Percentiles rank a stretch among this genome's conserved stretches.
These are phyloP conservation scores for Brachypodium distachyon DNA, from an alignment of 202 grass and related monocot species.

Conservation along the genomic window DNA sequence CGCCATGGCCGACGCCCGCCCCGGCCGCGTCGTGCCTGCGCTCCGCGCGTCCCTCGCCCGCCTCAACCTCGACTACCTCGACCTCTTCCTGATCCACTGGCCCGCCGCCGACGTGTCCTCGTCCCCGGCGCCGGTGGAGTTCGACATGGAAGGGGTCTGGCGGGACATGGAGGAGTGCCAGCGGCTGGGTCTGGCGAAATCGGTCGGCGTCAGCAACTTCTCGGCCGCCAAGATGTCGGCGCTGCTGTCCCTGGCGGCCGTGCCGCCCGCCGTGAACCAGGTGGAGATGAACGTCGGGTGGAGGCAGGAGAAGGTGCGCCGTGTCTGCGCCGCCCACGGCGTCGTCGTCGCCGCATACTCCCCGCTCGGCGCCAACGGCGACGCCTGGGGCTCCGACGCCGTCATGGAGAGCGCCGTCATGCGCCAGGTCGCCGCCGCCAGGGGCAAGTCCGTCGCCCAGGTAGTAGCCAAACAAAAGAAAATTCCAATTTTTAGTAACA, in stretches of 20 bases:
- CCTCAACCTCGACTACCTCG: constrained; percentile 35
- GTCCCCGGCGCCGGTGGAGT: background rate
- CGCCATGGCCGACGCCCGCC: constrained; percentile 20
- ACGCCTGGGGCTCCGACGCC: constrained; percentile 7
- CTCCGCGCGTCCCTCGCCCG: constrained; percentile 39
- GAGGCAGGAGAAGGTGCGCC: constrained; percentile 37
- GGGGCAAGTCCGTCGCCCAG: constrained; percentile 44
- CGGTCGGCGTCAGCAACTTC: constrained; percentile 57
- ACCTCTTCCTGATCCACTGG: constrained; percentile 63
- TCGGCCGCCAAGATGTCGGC: constrained; percentile 7
- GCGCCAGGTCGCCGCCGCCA: background rate
- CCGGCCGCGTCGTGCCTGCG: constrained; percentile 30
- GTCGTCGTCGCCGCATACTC: constrained; percentile 33
- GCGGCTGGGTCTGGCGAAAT: constrained; percentile 8
- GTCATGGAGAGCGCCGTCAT: constrained; percentile 38
- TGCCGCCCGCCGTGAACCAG: constrained; percentile 48
- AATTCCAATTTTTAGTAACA: background rate
- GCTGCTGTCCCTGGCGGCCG: constrained; percentile 1
- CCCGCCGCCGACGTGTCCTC: background rate
- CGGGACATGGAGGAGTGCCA: constrained; percentile 46
- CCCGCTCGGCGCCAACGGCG: constrained; percentile 16
- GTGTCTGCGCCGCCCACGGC: constrained; percentile 6
- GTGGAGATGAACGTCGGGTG: constrained; percentile 42
- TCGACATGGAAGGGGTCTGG: constrained; percentile 39
- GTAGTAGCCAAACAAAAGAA: background rate